Conservation (phyloP, 257 asterid species). For the Solanum piurae region DNA sequence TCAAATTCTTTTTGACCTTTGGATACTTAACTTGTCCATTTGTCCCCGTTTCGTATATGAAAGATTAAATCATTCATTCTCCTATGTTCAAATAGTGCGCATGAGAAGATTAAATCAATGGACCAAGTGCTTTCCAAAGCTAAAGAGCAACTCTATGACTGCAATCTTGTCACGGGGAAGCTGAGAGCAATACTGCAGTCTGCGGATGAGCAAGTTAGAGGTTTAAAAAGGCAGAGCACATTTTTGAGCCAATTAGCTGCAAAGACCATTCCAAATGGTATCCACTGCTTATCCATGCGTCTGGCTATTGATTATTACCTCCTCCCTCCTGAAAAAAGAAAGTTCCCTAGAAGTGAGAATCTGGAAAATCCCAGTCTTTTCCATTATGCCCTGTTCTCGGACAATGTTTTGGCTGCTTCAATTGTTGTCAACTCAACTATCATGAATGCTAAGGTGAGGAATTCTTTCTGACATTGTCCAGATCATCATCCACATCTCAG, state of each 20-base stretch:
- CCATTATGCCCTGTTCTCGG: slow-evolving; percentile 96
- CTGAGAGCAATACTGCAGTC: slow-evolving; percentile 94
- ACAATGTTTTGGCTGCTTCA: slow-evolving; percentile 95
- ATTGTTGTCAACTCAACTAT: slow-evolving; percentile 92
- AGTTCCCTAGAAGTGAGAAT: slow-evolving; percentile 74
- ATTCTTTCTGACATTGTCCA: background rate
- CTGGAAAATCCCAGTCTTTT: slow-evolving; percentile 73
- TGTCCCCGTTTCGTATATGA: background rate
- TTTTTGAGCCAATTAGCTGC: slow-evolving; percentile 95
- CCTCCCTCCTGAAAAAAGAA: slow-evolving; percentile 74
- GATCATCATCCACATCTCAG: background rate
- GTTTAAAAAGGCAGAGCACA: slow-evolving; percentile 94
- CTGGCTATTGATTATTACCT: slow-evolving; percentile 86
- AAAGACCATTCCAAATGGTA: slow-evolving; percentile 88
- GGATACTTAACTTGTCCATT: background rate
- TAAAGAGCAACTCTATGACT: slow-evolving; percentile 78
- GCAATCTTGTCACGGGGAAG: slow-evolving; percentile 88
- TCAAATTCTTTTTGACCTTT: background rate
- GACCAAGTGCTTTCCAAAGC: slow-evolving; percentile 86
- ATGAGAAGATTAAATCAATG: slow-evolving; percentile 75
- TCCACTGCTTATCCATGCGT: slow-evolving; percentile 91
- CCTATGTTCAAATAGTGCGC: slow-evolving; percentile 43
- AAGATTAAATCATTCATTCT: background rate
- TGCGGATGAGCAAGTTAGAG: slow-evolving; percentile 96
- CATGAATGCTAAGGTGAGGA: slow-evolving; percentile 74